These are phyloP conservation scores for Clavispora phyllophila DNA, from an alignment of 805 yeast genomes.

Conservation along the genomic window DNA sequence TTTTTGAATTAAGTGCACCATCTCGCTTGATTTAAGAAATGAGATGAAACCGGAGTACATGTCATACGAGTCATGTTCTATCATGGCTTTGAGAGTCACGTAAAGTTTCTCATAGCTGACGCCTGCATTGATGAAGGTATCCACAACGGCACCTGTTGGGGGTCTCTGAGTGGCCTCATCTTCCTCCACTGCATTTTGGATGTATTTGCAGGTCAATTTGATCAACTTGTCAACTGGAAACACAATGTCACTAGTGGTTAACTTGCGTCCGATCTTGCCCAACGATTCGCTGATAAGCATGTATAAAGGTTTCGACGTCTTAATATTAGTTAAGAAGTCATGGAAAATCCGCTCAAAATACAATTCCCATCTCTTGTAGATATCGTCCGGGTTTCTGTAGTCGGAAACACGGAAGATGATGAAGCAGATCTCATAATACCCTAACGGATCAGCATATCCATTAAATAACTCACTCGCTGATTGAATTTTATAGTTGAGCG, in stretches of 20 bases:
- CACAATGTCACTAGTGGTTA: conserved; percentile 66
- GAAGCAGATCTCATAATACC: conserved; percentile 78
- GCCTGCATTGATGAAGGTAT: conserved; percentile 60
- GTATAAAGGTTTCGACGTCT: conserved; percentile 31
- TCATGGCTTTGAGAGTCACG: conserved; percentile 55
- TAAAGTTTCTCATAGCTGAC: conserved; percentile 61
- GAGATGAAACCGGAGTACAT: conserved; percentile 42
- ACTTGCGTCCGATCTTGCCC: conserved; percentile 53
- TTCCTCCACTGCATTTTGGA: conserved; percentile 36
- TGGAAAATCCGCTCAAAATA: conserved; percentile 50
- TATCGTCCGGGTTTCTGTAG: conserved; percentile 78
- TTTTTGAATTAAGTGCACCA: conserved; percentile 55
- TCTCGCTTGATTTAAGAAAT: conserved; percentile 43
- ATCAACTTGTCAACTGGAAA: conserved; percentile 74
- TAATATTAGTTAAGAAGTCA: conserved; percentile 21
- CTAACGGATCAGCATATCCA: conserved; percentile 80
- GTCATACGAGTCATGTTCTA: conserved; percentile 55
- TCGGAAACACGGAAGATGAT: conserved; percentile 79
- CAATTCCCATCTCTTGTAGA: conserved; percentile 73
- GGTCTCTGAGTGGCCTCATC: conserved; percentile 27
- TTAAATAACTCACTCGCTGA: conserved; percentile 78
- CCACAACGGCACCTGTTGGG: conserved; percentile 54
- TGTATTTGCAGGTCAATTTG: conserved; percentile 56
- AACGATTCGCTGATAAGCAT: conserved; percentile 35
- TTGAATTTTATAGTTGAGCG: conserved; percentile 60